Conservation (phyloP, 73 alveolate genomes). For the Paramecium pentaurelia region DNA sequence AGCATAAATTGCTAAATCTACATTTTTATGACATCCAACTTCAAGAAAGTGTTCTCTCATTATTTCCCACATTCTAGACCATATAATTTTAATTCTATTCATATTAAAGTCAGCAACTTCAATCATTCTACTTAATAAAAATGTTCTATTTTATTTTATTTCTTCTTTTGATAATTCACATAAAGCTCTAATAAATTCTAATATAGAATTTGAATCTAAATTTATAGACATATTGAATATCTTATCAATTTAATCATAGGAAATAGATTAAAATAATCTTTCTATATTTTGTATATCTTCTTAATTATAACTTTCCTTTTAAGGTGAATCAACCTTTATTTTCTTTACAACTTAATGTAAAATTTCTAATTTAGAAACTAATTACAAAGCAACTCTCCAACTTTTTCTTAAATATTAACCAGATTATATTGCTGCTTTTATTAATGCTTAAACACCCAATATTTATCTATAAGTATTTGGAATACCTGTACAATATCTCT, state of each 20-base stretch:
- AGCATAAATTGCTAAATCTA: constrained; percentile 71
- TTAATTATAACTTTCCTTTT: background rate
- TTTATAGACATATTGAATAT: constrained; percentile 73
- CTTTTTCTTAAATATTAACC: constrained; percentile 69
- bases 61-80: constrained; percentile 85
- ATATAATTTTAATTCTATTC: constrained; percentile 78
- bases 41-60: constrained; percentile 79
- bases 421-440: constrained; percentile 69
- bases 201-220: constrained; percentile 76
- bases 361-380: constrained; percentile 71
- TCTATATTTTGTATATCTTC: constrained; percentile 49
- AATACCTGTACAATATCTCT: constrained; percentile 66
- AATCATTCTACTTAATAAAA: constrained; percentile 79
- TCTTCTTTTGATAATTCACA: constrained; percentile 83
- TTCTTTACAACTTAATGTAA: constrained; percentile 27
- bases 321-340: background rate
- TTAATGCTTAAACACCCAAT: constrained; percentile 68
- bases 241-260: constrained; percentile 73
- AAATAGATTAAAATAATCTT: constrained; percentile 58
- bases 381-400: constrained; percentile 72
- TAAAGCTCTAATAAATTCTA: constrained; percentile 77
- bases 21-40: constrained; percentile 78
- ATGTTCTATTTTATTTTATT: constrained; percentile 68
- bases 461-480: constrained; percentile 70
- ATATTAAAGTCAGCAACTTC: constrained; percentile 89